Evolutionary conservation across 129 eudicot genomes (phyloP), one percentile per base, ranked within the genome.

Genomic region (Pulicaria dysenterica): DNA sequence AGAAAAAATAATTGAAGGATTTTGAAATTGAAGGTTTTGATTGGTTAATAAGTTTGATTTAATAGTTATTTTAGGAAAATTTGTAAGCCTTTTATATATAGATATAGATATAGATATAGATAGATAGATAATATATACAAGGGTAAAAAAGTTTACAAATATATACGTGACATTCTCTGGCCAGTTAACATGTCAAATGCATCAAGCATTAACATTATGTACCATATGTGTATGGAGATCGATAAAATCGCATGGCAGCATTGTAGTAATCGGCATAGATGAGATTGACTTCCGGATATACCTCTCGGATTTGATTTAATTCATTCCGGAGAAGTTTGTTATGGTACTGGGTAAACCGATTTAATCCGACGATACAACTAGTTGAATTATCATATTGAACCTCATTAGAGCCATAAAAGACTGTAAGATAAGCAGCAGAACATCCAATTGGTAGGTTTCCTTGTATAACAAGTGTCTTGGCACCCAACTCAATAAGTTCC

Each of bases 371-470:
- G 3, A 91, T 65, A 41, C 97, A 91, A 3, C 88, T 88, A 16
- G 84, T 65, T 65, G 46, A 12, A 14, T 66, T 39, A 47, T 91
- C 97, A 49, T 91, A 91, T 3, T 83, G 85, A 43, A 58, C 57
- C 46, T 63, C 48, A 4, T 85, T 68, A 7, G 80, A 65, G 38
- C 85, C 83, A 57, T 67, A 53, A 37, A 83, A 91, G 42, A 83
- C 10, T 13, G 89, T 88, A 11, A 85, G 62, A 61, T 83, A 91
- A 41, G 80, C 78, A 0, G 97, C 72, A 31, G 81, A 80, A 77
- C 97, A 91, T 42, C 97, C 95, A 7, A 85, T 79, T 4, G 97
- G 91, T 57, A 91, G 77, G 71, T 91, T 91, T 4, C 97, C 97
- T 0, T 95, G 85, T 70, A 91, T 82, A 36, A 91, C 60, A 15